Conservation (phyloP, 306 rosid species). For the Adenanthera pavonina region DNA sequence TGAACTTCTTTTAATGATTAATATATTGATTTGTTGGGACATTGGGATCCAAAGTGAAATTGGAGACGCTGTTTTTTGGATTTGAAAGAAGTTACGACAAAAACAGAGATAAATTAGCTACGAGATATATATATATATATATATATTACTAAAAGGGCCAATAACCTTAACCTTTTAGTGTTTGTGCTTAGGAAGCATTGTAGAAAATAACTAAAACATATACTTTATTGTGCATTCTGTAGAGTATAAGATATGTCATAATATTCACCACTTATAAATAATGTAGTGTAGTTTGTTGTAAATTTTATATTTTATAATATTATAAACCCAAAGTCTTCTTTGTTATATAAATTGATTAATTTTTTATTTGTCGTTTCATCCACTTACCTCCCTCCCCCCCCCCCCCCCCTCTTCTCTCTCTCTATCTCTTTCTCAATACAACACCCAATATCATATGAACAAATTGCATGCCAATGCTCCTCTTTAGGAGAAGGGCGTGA, state of each 20-base stretch:
- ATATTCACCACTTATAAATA: too few species aligned
- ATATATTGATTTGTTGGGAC: not conserved
- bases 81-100: constrained; percentile 20
- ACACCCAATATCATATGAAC: too few species aligned
- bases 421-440: too few species aligned
- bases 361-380: not conserved
- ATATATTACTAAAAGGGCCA: not conserved
- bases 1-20: not conserved
- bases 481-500: not conserved
- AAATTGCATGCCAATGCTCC: not conserved
- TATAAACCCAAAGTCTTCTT: not conserved
- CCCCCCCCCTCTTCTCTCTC: not conserved
- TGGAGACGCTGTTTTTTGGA: not conserved
- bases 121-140: too few species aligned
- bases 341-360: not conserved
- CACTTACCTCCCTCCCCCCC: too few species aligned
- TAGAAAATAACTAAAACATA: not conserved
- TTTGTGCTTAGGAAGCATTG: not conserved
- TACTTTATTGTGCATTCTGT: too few species aligned
- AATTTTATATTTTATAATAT: too few species aligned
- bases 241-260: too few species aligned
- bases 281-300: too few species aligned
- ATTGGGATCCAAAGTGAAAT: constrained; percentile 5
- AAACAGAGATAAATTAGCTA: not conserved
- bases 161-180: constrained; percentile 7